phyloP scores from a whole-genome alignment of 2,329 filamentous ascomycete species.

The Clonostachys byssicola region DNA sequence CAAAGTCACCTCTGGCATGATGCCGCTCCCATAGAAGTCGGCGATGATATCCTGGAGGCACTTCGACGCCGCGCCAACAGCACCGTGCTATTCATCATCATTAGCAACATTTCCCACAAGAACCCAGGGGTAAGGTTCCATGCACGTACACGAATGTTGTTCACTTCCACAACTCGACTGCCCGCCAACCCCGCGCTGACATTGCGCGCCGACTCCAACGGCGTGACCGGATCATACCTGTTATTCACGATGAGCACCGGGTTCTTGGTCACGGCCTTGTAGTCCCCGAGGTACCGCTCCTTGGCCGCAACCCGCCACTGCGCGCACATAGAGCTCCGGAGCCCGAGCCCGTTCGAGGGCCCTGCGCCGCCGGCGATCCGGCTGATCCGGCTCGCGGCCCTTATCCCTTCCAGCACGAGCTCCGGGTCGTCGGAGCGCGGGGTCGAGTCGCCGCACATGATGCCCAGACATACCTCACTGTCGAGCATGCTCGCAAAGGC shows the following conservation, averaged over 20 bases:
- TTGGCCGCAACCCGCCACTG: conserved; percentile 4
- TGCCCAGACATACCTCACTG: conserved; percentile 3
- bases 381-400: not conserved
- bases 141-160: conserved; percentile 34
- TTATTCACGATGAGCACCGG: conserved; percentile 33
- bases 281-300: conserved; percentile 9
- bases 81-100: too few relatives aligned
- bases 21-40: too few relatives aligned
- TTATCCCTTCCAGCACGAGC: conserved; percentile 2
- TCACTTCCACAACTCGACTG: conserved; percentile 33
- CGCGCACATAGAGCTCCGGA: not conserved
- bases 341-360: too few relatives aligned
- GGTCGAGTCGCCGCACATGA: conserved; percentile 9
- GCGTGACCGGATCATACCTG: conserved; percentile 33
- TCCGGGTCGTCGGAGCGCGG: not conserved
- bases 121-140: too few relatives aligned
- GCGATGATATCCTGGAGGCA: too few relatives aligned
- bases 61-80: too few relatives aligned
- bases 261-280: conserved; percentile 20
- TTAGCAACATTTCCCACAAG: too few relatives aligned
- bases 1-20: too few relatives aligned
- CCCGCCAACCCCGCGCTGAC: conserved; percentile 26
- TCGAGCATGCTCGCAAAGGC: too few relatives aligned
- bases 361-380: not conserved
- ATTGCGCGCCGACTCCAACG: conserved; percentile 28